A percentile compares a stretch with the other conserved stretches of the same genome.
These are phyloP conservation scores for Dendrobium catenatum DNA, from an alignment of 106 monocot genomes.

Conservation along the genomic window DNA sequence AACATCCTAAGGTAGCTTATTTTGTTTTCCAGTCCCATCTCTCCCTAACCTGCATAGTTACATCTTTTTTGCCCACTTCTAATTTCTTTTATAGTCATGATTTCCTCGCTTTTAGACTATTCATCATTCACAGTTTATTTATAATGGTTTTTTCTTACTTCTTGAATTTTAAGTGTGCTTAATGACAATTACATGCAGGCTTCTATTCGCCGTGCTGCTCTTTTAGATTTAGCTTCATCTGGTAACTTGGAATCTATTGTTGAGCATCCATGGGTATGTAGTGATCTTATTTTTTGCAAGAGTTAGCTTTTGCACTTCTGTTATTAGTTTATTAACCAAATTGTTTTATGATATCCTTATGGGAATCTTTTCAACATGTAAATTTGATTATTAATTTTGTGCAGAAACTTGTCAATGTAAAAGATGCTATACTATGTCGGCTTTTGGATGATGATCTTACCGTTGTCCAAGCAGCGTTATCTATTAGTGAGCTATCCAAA, in stretches of 20 bases:
- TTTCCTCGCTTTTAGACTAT: not conserved
- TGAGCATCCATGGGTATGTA: slow-evolving; percentile 36
- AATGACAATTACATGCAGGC: slow-evolving; percentile 27
- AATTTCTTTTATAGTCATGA: not conserved
- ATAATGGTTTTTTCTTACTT: not conserved
- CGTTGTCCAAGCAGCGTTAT: slow-evolving; percentile 75
- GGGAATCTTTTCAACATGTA: not conserved
- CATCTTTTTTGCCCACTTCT: not conserved
- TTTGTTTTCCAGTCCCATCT: not conserved
- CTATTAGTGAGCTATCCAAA: slow-evolving; percentile 51
- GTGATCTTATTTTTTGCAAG: not conserved
- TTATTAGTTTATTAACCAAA: not conserved
- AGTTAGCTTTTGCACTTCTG: not conserved
- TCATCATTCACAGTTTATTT: not conserved
- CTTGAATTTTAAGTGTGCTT: not conserved
- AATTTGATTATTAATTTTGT: slow-evolving; percentile 7
- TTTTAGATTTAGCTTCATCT: slow-evolving; percentile 51
- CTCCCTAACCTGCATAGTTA: not conserved
- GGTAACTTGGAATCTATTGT: slow-evolving; percentile 27
- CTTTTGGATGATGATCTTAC: slow-evolving; percentile 76
- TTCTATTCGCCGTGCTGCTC: slow-evolving; percentile 52
- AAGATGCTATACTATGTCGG: slow-evolving; percentile 50
- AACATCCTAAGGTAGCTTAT: slow-evolving; percentile 73
- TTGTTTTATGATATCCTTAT: not conserved
- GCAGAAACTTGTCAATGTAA: slow-evolving; percentile 51